Base-by-base conservation (phyloP, 225 moss, liverwort and hornwort genomes). In the Neckera pumila region DNA sequence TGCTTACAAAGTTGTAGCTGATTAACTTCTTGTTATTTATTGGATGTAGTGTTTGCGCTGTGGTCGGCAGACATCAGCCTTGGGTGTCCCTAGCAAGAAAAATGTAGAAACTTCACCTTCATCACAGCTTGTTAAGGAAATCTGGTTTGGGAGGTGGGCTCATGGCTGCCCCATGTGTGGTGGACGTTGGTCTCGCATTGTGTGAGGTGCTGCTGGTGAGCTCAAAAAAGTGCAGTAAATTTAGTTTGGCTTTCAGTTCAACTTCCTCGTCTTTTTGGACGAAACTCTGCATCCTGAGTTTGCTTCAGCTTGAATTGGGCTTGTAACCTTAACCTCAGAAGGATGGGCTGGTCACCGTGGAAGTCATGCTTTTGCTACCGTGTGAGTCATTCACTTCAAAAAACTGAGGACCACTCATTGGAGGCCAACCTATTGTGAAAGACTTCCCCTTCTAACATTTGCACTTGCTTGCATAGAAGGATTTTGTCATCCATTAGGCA, bases 111-210 rank as follows among this genome's bases (percentile, higher is more conserved):
- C 58, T 54, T 54, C 86, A 80, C 56, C 75, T 40, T 51, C 87
- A 36, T 64, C 88, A 69, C 94, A 70, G 66, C 88, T 80, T 36
- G 87, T 89, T 83, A 95, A 79, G 82, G 96, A 93, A 70, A 94
- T 96, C 91, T 99, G 98, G 98, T 94, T 90, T 53, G 96, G 93
- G 65, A 92, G 98, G 85, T 99, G 98, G 98, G 86, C 90, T 11
- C 81, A 90, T 87, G 95, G 94, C 38, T 99, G 98, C 89, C 98
- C 98, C 49, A 94, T 97, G 94, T 99, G 98, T 89, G 98, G 95
- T 43, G 98, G 98, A 70, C 93, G 97, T 78, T 99, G 98, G 98
- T 94, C 90, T 75, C 93, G 98, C 84, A 95, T 96, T 89, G 89
- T 97, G 40, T 98, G 86, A 92, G 73, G 53, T 81, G 81, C 75